Conservation (phyloP, 345 rosid species). For the Microthlaspi erraticum region DNA sequence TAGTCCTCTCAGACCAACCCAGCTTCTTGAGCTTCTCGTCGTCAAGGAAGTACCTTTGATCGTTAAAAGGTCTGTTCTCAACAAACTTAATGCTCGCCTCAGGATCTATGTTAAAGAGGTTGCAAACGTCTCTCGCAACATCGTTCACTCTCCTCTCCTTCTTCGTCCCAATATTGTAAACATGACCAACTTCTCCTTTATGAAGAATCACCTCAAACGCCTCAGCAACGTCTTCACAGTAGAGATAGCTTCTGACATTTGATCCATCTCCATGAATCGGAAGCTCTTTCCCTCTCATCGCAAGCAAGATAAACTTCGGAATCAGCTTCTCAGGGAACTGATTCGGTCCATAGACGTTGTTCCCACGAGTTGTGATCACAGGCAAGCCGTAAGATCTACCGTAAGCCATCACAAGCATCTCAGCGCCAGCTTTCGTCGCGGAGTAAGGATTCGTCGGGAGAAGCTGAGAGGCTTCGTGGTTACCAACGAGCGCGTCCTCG, state of each 20-base stretch:
- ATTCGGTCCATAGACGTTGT: slow-evolving; percentile 89
- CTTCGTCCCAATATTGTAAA: slow-evolving; percentile 87
- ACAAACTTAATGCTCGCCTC: slow-evolving; percentile 74
- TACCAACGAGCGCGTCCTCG: slow-evolving; percentile 92
- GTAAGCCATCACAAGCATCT: slow-evolving; percentile 97
- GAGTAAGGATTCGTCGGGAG: slow-evolving; percentile 96
- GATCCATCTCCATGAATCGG: slow-evolving; percentile 93
- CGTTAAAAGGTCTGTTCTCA: slow-evolving; percentile 87
- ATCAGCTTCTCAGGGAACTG: slow-evolving; percentile 92
- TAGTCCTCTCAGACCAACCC: slow-evolving; percentile 83
- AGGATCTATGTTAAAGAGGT: slow-evolving; percentile 68
- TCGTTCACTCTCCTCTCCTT: slow-evolving; percentile 91
- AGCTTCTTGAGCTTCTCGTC: slow-evolving; percentile 75
- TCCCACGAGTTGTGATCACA: slow-evolving; percentile 91
- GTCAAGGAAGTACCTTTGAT: slow-evolving; percentile 89
- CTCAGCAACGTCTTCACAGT: slow-evolving; percentile 91
- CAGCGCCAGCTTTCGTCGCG: slow-evolving; percentile 90
- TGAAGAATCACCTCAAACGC: slow-evolving; percentile 88
- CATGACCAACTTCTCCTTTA: slow-evolving; percentile 93
- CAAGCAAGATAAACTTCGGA: slow-evolving; percentile 86
- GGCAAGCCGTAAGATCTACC: slow-evolving; percentile 90
- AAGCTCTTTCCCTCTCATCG: slow-evolving; percentile 63
- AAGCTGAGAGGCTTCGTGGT: slow-evolving; percentile 93
- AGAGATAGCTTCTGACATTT: slow-evolving; percentile 81
- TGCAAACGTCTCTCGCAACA: slow-evolving; percentile 80